These are phyloP conservation scores for Saccharomyces hybrid DNA, from an alignment of 1,139 yeast genomes.

Conservation along the genomic window DNA sequence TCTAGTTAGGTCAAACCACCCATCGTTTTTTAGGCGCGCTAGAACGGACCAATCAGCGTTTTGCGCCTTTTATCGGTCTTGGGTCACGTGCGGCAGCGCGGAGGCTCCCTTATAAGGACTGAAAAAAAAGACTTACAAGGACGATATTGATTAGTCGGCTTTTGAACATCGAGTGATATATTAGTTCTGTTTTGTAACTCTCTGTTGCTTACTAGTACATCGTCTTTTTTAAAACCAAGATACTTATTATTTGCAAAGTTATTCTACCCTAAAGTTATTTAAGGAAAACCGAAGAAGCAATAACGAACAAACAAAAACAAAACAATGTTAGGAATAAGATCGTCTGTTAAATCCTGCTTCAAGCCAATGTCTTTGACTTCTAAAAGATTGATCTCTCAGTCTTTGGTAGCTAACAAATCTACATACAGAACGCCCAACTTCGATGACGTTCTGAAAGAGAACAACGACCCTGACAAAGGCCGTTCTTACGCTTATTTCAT, in stretches of 20 bases:
- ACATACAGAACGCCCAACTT: conserved; percentile 92
- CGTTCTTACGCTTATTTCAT: conserved; percentile 92
- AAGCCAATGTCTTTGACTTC: conserved; percentile 4
- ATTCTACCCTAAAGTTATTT: background rate
- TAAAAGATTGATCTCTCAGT: conserved; percentile 39
- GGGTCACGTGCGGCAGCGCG: conserved; percentile 1
- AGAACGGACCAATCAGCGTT: background rate
- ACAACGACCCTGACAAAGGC: conserved; percentile 57
- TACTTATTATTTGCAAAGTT: background rate
- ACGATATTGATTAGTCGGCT: background rate
- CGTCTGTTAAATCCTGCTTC: conserved; percentile 15
- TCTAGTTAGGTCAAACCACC: background rate
- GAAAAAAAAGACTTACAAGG: background rate
- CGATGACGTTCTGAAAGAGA: conserved; percentile 69
- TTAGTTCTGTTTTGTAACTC: background rate
- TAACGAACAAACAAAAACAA: conserved; percentile 1
- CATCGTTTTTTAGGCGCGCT: background rate
- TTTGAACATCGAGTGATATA: background rate
- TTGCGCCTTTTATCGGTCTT: conserved; percentile 1
- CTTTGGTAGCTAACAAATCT: conserved; percentile 51
- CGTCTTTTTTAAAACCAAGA: background rate
- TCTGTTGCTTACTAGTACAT: background rate
- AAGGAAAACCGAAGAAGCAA: background rate
- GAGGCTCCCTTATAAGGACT: conserved; percentile 1
- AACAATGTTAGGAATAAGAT: conserved; percentile 18